Conservation (phyloP, 1,139 yeast genomes). For the Yamadazyma dendronema region DNA sequence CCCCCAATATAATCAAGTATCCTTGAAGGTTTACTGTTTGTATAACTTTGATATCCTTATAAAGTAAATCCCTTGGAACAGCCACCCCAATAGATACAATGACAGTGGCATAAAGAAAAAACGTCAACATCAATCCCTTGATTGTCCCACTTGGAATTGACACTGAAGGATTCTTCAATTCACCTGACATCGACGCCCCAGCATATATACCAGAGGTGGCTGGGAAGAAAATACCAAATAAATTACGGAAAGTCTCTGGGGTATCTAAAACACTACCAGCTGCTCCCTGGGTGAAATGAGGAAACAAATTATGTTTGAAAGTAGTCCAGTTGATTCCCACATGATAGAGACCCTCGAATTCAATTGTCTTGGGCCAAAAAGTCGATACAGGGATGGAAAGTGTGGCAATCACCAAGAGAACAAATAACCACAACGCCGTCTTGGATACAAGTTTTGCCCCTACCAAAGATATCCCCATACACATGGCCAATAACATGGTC, state of each 20-base stretch:
- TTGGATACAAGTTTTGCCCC: slow-evolving; percentile 83
- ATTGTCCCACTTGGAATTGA: slow-evolving; percentile 91
- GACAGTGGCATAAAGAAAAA: slow-evolving; percentile 68
- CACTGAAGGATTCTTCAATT: slow-evolving; percentile 75
- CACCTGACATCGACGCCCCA: slow-evolving; percentile 99
- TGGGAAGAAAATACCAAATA: slow-evolving; percentile 95
- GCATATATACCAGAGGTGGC: slow-evolving; percentile 98
- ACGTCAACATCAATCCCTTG: slow-evolving; percentile 75
- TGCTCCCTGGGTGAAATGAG: slow-evolving; percentile 83
- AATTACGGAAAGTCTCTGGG: slow-evolving; percentile 71
- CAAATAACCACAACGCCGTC: slow-evolving; percentile 76
- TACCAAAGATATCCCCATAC: slow-evolving; percentile 75
- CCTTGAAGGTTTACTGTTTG: slow-evolving; percentile 76
- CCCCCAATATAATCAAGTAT: slow-evolving; percentile 78
- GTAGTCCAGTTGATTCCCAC: slow-evolving; percentile 75
- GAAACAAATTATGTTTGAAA: slow-evolving; percentile 62
- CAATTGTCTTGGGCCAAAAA: slow-evolving; percentile 55
- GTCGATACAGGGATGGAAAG: slow-evolving; percentile 81
- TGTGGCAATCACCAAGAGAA: slow-evolving; percentile 68
- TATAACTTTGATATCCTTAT: slow-evolving; percentile 76
- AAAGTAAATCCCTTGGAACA: slow-evolving; percentile 73
- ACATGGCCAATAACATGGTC: slow-evolving; percentile 61
- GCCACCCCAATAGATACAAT: slow-evolving; percentile 77
- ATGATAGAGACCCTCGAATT: slow-evolving; percentile 51
- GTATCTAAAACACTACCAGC: slow-evolving; percentile 76